Evolutionary conservation across 2,329 filamentous ascomycete genomes (phyloP).

Genomic region (Parascedosporium putredinis): DNA sequence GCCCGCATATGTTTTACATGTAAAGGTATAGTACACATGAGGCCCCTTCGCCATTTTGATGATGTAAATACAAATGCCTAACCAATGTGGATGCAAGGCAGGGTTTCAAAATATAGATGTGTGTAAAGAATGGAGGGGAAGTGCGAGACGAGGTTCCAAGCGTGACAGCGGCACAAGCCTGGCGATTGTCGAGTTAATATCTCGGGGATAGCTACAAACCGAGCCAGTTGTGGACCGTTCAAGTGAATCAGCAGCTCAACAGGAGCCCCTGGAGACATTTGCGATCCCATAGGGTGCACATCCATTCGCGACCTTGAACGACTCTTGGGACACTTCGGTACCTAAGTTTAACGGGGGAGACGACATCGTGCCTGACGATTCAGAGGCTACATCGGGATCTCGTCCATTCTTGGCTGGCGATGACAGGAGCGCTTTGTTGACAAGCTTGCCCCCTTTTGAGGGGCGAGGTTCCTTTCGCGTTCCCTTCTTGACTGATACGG

Average conservation of each 20-base stretch:
- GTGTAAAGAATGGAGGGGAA: too few relatives aligned
- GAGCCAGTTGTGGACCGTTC: too few relatives aligned
- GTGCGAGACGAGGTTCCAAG: too few relatives aligned
- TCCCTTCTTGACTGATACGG: slow-evolving; percentile 25
- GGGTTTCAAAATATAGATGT: too few relatives aligned
- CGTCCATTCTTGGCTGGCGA: slow-evolving; percentile 39
- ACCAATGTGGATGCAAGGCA: neutral
- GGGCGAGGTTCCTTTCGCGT: slow-evolving; percentile 26
- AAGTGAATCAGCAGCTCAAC: too few relatives aligned
- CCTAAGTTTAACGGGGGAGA: slow-evolving; percentile 29
- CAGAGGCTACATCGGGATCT: slow-evolving; percentile 40
- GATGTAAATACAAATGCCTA: neutral
- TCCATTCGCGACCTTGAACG: too few relatives aligned
- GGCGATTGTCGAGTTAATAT: too few relatives aligned
- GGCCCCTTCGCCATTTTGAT: neutral
- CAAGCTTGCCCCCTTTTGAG: slow-evolving; percentile 27
- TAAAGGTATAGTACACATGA: neutral
- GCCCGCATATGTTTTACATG: neutral
- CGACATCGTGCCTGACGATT: slow-evolving; percentile 46
- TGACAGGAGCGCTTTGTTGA: slow-evolving; percentile 35
- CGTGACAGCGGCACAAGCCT: too few relatives aligned
- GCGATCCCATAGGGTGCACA: too few relatives aligned
- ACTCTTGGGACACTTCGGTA: too few relatives aligned
- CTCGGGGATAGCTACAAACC: too few relatives aligned
- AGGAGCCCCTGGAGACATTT: too few relatives aligned